Evolutionary conservation across 257 asterid genomes (phyloP).

Genomic region (Solanum pimpinellifolium): DNA sequence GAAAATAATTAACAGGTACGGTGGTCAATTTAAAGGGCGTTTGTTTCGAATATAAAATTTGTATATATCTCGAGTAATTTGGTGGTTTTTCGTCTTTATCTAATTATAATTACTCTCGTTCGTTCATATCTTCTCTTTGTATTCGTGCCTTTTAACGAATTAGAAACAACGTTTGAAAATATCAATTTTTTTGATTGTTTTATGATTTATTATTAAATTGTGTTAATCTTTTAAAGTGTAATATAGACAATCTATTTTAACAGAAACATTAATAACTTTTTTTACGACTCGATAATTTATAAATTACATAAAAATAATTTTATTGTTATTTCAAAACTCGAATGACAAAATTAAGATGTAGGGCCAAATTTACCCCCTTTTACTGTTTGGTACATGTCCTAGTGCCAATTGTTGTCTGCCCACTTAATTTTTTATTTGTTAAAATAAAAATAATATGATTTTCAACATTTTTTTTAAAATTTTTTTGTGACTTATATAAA

Average conservation of each 20-base stretch:
- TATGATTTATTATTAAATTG: too few relatives aligned
- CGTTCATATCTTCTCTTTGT: accelerated
- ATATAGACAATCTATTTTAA: not conserved
- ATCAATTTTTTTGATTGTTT: too few relatives aligned
- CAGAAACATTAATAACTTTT: accelerated
- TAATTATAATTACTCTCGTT: too few relatives aligned
- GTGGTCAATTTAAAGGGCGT: not conserved
- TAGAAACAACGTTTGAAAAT: not conserved
- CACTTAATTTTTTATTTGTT: not conserved
- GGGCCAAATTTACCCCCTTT: not conserved
- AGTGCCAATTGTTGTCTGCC: not conserved
- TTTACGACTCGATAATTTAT: not conserved
- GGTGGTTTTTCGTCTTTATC: too few relatives aligned
- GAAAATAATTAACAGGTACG: not conserved
- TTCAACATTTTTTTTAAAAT: not conserved
- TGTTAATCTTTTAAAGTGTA: not conserved
- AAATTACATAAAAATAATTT: not conserved
- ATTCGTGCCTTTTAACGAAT: too few relatives aligned
- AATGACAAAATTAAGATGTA: not conserved
- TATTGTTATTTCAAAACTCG: not conserved
- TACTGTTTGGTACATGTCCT: not conserved
- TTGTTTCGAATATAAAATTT: too few relatives aligned
- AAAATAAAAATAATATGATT: not conserved
- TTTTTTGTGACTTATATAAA: not conserved
- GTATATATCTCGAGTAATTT: too few relatives aligned